phyloP scores from a whole-genome alignment of 352 stramenopile genomes.

The Globisporangium nagaii region DNA sequence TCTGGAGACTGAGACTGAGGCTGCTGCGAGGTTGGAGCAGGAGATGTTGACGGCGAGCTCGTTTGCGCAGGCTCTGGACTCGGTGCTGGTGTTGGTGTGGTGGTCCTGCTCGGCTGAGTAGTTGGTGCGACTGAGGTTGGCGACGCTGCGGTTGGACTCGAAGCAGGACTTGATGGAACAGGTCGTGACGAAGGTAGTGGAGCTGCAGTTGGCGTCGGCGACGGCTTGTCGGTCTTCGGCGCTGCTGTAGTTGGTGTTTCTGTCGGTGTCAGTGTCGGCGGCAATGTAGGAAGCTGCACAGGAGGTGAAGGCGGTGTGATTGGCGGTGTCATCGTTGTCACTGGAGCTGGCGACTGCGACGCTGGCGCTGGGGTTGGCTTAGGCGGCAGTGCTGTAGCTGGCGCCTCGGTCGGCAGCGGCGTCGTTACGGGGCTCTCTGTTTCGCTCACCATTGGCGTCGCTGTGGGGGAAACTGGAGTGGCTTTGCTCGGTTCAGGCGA shows the following conservation, averaged over 20 bases:
- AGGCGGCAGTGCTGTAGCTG: not conserved
- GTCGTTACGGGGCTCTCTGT: not conserved
- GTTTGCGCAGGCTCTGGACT: not conserved
- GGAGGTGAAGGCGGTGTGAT: not conserved
- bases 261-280: not conserved
- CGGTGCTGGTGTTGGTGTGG: conserved; percentile 2
- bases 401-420: not conserved
- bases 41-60: not conserved
- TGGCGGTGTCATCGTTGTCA: not conserved
- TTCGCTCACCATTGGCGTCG: not conserved
- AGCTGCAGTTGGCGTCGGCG: conserved; percentile 1
- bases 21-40: not conserved
- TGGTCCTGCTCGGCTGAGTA: not conserved
- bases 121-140: not conserved
- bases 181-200: not conserved
- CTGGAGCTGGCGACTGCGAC: not conserved
- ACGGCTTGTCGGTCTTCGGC: not conserved
- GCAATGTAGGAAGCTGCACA: not conserved
- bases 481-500: not conserved
- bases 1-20: not conserved
- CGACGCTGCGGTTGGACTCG: not conserved
- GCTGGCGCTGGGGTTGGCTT: not conserved
- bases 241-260: conserved; percentile 3
- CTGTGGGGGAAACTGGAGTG: not conserved
- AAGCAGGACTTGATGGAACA: not conserved